Percentiles rank a stretch among this genome's conserved stretches.
Evolutionary conservation across 2,329 filamentous ascomycete genomes (phyloP).

Genomic region (Fusarium penzigii): DNA sequence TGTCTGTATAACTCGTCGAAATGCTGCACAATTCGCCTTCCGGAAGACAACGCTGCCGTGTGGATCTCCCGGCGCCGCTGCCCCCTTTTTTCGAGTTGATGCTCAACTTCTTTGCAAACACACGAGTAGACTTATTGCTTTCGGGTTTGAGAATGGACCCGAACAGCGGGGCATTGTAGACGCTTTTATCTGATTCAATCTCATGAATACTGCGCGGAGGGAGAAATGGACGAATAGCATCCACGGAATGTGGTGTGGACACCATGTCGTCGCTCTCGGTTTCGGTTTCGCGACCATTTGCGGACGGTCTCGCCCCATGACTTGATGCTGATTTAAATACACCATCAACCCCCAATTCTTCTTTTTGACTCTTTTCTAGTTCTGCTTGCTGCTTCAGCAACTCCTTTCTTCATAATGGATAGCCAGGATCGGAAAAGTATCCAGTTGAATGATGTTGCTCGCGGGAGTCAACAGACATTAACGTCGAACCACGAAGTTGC

Average conservation of each 20-base stretch:
- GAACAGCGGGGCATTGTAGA: neutral
- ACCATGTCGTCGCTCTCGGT: neutral
- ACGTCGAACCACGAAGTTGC: neutral
- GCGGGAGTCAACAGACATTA: neutral
- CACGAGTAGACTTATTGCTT: neutral
- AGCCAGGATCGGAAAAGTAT: too few species aligned
- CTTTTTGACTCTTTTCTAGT: too few species aligned
- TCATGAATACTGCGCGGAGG: too few species aligned
- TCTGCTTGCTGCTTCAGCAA: too few species aligned
- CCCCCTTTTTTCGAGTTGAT: neutral
- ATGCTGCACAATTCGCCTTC: slow-evolving; percentile 10
- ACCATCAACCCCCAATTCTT: too few species aligned
- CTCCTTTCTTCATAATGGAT: too few species aligned
- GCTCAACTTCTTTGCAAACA: neutral
- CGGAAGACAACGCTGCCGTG: slow-evolving; percentile 9
- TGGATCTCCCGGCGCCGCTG: slow-evolving; percentile 7
- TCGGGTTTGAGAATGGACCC: slow-evolving; percentile 1
- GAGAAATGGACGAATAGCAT: neutral
- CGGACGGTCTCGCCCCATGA: neutral
- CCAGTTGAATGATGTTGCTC: too few species aligned
- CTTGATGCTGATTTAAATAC: slow-evolving; percentile 9
- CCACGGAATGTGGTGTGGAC: neutral
- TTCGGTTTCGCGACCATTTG: slow-evolving; percentile 1
- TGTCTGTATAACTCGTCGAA: neutral
- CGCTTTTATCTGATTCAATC: too few species aligned